Evolutionary conservation across 352 stramenopile genomes (phyloP), one percentile per base, ranked within the genome.

Genomic region (Globisporangium megalacanthum): DNA sequence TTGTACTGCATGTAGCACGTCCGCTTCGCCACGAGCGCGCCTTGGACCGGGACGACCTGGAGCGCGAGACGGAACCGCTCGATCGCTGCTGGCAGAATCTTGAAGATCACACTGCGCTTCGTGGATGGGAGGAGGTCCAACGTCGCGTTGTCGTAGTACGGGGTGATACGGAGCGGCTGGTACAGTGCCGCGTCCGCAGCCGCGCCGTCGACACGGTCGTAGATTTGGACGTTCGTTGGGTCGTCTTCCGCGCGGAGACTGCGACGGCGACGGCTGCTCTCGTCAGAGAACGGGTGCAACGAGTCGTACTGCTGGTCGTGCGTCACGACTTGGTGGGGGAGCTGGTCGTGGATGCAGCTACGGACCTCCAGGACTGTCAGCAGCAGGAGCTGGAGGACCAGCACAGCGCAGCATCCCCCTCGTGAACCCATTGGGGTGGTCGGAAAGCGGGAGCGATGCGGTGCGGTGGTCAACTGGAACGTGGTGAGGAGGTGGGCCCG

Each of bases 31-130:
- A 70, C 73, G 15, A 91, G 54, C 42, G 88, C 87, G 6, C 75
- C 75, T 33, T 84, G 62, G 0, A 92, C 78, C 0, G 80, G 80
- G 0, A 94, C 65, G 31, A 94, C 84, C 22, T 73, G 61, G 6
- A 94, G 54, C 4, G 76, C 60, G 6, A 61, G 61, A 3, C 66
- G 51, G 57, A 91, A 94, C 6, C 73, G 78, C 19, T 58, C 44
- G 56, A 94, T 90, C 0, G 84, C 82, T 11, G 84, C 80, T 0
- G 78, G 73, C 7, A 94, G 74, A 50, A 92, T 76, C 52, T 76
- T 65, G n/a, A 71, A 61, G 10, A 92, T 59, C 14, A 78, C 42
- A 9, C 61, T 41, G 4, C 66, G 70, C 46, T 90, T 72, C 9
- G 44, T 68, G 3, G 59, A 29, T 0, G 73, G 47, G 0, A 92